A percentile compares a stretch with the other conserved stretches of the same genome.
Conservation (phyloP, 495 filamentous ascomycete species). For the Clavariopsis aquatica region DNA sequence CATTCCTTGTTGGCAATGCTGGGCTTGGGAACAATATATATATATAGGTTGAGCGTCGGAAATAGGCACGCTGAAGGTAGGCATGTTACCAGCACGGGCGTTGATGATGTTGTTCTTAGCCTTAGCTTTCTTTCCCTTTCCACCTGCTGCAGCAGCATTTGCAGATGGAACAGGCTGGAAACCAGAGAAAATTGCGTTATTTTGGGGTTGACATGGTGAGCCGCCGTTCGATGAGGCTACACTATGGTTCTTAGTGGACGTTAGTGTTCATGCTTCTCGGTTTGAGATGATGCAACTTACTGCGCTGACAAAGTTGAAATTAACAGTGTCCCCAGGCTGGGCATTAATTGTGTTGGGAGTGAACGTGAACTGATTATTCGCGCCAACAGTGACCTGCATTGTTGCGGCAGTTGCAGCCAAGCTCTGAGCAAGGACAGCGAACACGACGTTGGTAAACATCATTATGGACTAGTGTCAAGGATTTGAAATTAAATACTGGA, state of each 20-base stretch:
- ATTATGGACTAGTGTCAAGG: neutral
- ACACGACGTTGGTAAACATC: constrained; percentile 14
- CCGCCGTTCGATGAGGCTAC: constrained; percentile 10
- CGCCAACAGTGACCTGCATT: constrained; percentile 22
- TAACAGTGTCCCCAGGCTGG: constrained; percentile 16
- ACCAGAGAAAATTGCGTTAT: constrained; percentile 18
- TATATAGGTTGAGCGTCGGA: constrained; percentile 14
- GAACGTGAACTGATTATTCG: constrained; percentile 20
- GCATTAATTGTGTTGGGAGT: constrained; percentile 14
- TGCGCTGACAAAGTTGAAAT: constrained; percentile 16
- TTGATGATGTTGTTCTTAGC: neutral
- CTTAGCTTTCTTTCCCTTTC: constrained; percentile 1
- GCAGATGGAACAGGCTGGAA: constrained; percentile 16
- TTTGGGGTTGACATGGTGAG: constrained; percentile 10
- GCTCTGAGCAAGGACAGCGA: constrained; percentile 7
- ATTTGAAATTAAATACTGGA: neutral
- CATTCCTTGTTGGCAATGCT: constrained; percentile 26
- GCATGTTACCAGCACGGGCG: constrained; percentile 2
- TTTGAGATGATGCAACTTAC: too few species aligned
- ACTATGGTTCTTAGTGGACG: constrained; percentile 4
- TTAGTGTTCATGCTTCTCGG: too few species aligned
- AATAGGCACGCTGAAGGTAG: constrained; percentile 17
- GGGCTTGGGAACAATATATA: constrained; percentile 23
- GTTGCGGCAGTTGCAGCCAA: constrained; percentile 18
- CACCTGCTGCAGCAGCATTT: neutral